Conservation (phyloP, 2,329 filamentous ascomycete genomes). For the Calonectria naviculata region DNA sequence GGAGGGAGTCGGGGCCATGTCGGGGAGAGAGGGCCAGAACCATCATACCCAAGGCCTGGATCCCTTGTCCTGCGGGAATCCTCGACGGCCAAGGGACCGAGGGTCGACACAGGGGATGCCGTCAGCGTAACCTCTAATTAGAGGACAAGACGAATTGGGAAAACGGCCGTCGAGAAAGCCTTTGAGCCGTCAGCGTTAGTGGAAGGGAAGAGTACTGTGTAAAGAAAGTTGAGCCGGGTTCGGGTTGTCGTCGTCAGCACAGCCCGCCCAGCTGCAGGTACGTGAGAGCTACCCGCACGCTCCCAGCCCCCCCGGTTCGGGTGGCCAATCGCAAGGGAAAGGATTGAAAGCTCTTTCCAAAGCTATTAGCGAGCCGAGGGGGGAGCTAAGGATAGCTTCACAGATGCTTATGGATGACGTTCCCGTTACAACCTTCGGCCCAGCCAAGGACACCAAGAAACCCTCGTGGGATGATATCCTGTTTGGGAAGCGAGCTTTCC, state of each 20-base stretch:
- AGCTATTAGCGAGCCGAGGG: not conserved
- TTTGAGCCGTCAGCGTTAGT: not conserved
- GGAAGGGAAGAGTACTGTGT: not conserved
- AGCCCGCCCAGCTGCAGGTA: slow-evolving; percentile 24
- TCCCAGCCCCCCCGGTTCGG: not conserved
- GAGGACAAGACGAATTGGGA: not conserved
- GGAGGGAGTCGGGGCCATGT: slow-evolving; percentile 39
- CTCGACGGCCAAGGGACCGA: not conserved
- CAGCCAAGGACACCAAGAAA: not conserved
- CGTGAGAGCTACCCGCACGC: slow-evolving; percentile 3
- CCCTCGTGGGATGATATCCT: slow-evolving; percentile 2
- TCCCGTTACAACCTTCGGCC: not conserved
- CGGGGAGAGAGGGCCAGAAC: slow-evolving; percentile 13
- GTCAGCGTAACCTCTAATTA: not conserved
- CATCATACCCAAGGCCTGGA: slow-evolving; percentile 29
- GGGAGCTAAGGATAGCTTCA: not conserved
- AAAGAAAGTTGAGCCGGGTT: not conserved
- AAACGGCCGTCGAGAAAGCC: not conserved
- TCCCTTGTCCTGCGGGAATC: slow-evolving; percentile 27
- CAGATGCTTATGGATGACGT: not conserved
- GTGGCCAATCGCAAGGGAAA: slow-evolving; percentile 13
- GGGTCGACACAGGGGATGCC: slow-evolving; percentile 5
- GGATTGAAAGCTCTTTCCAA: slow-evolving; percentile 18
- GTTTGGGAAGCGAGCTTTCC: not conserved
- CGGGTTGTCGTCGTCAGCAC: slow-evolving; percentile 22